Base-by-base conservation (phyloP, 345 rosid genomes). In the Turritis glabra region DNA sequence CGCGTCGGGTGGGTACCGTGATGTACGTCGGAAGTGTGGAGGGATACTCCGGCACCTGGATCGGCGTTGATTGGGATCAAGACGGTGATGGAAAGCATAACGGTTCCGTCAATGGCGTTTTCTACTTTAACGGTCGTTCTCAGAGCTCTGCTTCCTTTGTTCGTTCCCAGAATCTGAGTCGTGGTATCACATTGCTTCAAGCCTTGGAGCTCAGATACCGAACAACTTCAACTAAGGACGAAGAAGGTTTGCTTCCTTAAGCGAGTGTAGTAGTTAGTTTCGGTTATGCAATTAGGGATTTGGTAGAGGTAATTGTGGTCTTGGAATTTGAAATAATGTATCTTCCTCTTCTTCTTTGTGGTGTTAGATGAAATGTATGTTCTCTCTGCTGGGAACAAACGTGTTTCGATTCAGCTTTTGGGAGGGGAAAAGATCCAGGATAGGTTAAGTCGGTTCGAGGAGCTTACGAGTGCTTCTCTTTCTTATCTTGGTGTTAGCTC, bases 301-400 rank as follows among this genome's bases (percentile, higher is more conserved):
- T 37, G 4, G 27, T 64, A 21, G 70, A 64, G 56, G 41, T 26
- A 8, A 43, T 25, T 56, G n/a, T 64, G 26, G 33, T 19, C 10
- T 55, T 8, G 48, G 48, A 26, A 22, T 21, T 41, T 64, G 25
- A 17, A 40, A 25, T 43, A 50, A 22, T 66, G 60, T 17, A 18
- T 40, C 0, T 64, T 2, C 25, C 56, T 50, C 33, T 56, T 2
- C 25, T 64, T 50, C 33, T 56, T 10, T 12, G 21, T 57, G 46
- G 57, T 77, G 80, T 78, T 80, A 91, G 98, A 91, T 73, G 99
- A 86, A 80, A 95, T 95, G 99, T 94, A 94, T 63, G 97, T 94
- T 66, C 85, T 91, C 25, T 91, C 98, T 3, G 82, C 96, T 3
- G 85, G 80, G 64, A 94, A 92, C 79, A 83, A 82, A 43, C 88